phyloP scores from a whole-genome alignment of 345 rosid species.

The Dipteronia dyeriana region DNA sequence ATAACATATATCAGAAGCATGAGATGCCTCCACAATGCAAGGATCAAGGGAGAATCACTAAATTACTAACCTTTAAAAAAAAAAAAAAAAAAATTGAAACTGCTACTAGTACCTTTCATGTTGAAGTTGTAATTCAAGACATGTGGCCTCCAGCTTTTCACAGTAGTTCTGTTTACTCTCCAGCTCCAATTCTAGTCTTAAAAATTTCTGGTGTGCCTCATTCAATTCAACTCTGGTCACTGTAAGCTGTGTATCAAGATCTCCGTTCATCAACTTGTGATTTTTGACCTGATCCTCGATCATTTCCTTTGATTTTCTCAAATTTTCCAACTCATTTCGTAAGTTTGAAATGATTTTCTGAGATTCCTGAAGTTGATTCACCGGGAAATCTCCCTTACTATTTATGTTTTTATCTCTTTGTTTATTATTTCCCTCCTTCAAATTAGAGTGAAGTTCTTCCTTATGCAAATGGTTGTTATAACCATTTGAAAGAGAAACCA shows the following conservation, averaged over 20 bases:
- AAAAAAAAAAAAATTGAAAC: background rate
- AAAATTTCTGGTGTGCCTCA: conserved; percentile 37
- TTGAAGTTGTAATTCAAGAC: conserved; percentile 49
- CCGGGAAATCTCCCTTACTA: conserved; percentile 26
- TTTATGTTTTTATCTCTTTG: conserved; percentile 25
- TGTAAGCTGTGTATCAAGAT: conserved; percentile 36
- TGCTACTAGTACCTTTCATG: conserved; percentile 46
- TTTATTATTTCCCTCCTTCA: conserved; percentile 39
- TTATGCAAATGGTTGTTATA: conserved; percentile 19
- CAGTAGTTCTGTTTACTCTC: conserved; percentile 43
- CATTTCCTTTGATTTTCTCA: conserved; percentile 32
- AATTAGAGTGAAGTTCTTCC: conserved; percentile 28
- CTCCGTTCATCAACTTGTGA: conserved; percentile 36
- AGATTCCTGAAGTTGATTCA: conserved; percentile 44
- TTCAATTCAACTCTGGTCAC: conserved; percentile 36
- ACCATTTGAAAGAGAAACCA: conserved; percentile 19
- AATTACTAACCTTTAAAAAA: background rate
- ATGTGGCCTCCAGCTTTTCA: conserved; percentile 48
- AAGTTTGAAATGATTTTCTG: conserved; percentile 34
- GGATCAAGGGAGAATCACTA: background rate
- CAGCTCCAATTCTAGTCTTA: conserved; percentile 45
- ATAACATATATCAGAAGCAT: conserved; percentile 20
- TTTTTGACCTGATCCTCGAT: conserved; percentile 45
- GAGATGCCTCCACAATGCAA: conserved; percentile 20
- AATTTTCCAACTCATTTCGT: conserved; percentile 41